These are phyloP conservation scores for Ophiostoma ips DNA, from an alignment of 2,329 filamentous ascomycete genomes.

Conservation along the genomic window DNA sequence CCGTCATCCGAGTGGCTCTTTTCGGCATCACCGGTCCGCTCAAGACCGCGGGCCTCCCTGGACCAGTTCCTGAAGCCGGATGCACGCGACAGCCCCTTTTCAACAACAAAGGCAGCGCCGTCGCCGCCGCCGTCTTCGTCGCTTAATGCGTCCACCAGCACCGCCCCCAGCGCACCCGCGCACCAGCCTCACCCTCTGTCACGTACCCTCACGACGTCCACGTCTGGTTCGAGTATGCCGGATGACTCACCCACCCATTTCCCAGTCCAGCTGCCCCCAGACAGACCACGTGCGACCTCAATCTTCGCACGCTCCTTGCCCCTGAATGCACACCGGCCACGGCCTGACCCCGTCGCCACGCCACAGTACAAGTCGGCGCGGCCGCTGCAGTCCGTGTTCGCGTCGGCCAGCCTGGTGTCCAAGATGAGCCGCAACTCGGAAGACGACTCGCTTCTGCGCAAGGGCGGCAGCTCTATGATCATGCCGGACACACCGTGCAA, in stretches of 20 bases:
- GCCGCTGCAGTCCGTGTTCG: constrained; percentile 71
- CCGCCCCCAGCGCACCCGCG: constrained; percentile 5
- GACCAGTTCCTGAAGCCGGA: constrained; percentile 61
- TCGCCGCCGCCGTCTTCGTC: too few species aligned
- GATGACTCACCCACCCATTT: constrained; percentile 59
- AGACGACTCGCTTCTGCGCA: constrained; percentile 36
- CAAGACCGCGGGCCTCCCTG: constrained; percentile 59
- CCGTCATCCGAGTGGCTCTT: constrained; percentile 18
- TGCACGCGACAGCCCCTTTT: constrained; percentile 50
- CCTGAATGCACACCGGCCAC: constrained; percentile 38
- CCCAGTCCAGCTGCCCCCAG: constrained; percentile 36
- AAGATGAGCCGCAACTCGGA: constrained; percentile 84
- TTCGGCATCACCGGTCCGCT: constrained; percentile 42
- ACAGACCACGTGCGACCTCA: constrained; percentile 33
- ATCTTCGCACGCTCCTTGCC: constrained; percentile 67
- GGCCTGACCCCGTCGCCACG: constrained; percentile 45
- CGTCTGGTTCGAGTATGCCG: constrained; percentile 61
- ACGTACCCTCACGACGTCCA: constrained; percentile 73
- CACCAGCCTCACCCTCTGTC: constrained; percentile 70
- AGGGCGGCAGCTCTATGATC: constrained; percentile 42
- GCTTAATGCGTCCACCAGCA: constrained; percentile 31
- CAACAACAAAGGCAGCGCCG: constrained; percentile 35
- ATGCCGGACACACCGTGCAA: constrained; percentile 97
- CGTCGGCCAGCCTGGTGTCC: constrained; percentile 86
- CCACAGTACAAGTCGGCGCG: constrained; percentile 66